Evolutionary conservation across 2,329 filamentous ascomycete genomes (phyloP).

Genomic region (Hypoxylon sp.): DNA sequence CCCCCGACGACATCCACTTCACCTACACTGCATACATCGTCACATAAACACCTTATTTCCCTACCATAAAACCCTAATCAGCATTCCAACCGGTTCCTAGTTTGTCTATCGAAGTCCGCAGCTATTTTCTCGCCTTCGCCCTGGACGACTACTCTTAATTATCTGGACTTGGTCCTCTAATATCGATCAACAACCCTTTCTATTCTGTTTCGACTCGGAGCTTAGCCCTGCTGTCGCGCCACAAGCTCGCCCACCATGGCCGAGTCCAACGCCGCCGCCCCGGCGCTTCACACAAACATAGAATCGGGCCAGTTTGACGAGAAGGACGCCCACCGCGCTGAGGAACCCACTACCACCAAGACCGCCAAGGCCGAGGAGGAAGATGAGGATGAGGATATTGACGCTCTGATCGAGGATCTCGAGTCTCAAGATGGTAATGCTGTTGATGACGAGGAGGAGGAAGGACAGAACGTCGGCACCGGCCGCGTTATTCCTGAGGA

Average conservation of each 20-base stretch:
- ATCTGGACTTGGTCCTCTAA: slow-evolving; percentile 23
- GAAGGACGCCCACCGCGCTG: slow-evolving; percentile 57
- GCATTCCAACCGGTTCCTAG: slow-evolving; percentile 40
- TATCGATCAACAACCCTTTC: slow-evolving; percentile 13
- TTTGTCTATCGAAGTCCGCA: slow-evolving; percentile 3
- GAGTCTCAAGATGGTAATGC: slow-evolving; percentile 80
- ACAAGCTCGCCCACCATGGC: slow-evolving; percentile 56
- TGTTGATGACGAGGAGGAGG: slow-evolving; percentile 68
- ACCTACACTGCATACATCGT: slow-evolving; percentile 34
- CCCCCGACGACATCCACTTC: slow-evolving; percentile 26
- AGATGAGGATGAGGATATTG: slow-evolving; percentile 84
- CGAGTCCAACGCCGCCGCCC: slow-evolving; percentile 61
- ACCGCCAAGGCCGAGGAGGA: slow-evolving; percentile 60
- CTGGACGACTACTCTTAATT: slow-evolving; percentile 25
- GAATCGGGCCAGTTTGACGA: slow-evolving; percentile 72
- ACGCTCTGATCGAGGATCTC: slow-evolving; percentile 85
- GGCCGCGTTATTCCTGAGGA: slow-evolving; percentile 71
- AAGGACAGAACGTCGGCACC: slow-evolving; percentile 59
- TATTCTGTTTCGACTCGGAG: slow-evolving; percentile 28
- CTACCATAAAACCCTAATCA: slow-evolving; percentile 35
- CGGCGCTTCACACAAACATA: slow-evolving; percentile 69
- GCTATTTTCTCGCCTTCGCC: slow-evolving; percentile 25
- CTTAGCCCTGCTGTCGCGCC: slow-evolving; percentile 36
- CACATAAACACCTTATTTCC: slow-evolving; percentile 17
- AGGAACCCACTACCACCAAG: slow-evolving; percentile 47